Base-by-base conservation (phyloP, 768 basidiomycete genomes). In the Hortiboletus campestris region DNA sequence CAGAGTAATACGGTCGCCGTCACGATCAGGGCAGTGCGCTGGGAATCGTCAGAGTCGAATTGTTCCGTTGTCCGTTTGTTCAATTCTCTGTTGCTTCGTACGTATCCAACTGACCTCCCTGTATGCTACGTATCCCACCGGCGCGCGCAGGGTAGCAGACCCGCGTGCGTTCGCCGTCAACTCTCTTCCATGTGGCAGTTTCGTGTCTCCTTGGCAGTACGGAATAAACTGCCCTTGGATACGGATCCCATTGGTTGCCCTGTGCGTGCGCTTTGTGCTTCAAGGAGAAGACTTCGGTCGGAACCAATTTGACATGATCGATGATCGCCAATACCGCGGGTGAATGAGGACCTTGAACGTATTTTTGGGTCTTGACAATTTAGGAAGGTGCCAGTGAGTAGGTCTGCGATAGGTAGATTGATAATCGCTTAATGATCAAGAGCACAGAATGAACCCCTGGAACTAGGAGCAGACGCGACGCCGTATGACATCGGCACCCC, bases 1-100 rank as follows among this genome's bases (percentile, higher is more conserved):
- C n/a, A n/a, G n/a, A n/a, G n/a, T 20, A 8, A 8, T n/a, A 42
- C 53, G 19, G n/a, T n/a, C n/a, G 28, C 20, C 51, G 28, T 49
- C 54, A 28, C 12, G 39, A 51, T 34, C 44, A 43, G n/a, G 49
- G 49, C 48, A 6, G 35, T 57, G 46, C 51, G n/a, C n/a, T n/a
- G n/a, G n/a, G 47, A 47, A 41, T 17, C 39, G 22, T 13, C n/a
- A 46, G 35, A 6, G 11, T 44, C 56, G 41, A 35, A 13, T 42
- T 49, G 63, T 48, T 44, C 42, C 42, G 58, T 43, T 57, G 62
- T 58, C 46, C 42, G 42, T 35, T 42, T 51, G 63, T 13, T 48
- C 40, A 29, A 25, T 40, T 59, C 34, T 22, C 32, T 29, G 25
- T 56, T 54, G 46, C 25, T 36, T 53, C 39, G 59, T 45, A 49